Conservation (phyloP, 202 grass and related monocot genomes). For the Brachypodium distachyon region DNA sequence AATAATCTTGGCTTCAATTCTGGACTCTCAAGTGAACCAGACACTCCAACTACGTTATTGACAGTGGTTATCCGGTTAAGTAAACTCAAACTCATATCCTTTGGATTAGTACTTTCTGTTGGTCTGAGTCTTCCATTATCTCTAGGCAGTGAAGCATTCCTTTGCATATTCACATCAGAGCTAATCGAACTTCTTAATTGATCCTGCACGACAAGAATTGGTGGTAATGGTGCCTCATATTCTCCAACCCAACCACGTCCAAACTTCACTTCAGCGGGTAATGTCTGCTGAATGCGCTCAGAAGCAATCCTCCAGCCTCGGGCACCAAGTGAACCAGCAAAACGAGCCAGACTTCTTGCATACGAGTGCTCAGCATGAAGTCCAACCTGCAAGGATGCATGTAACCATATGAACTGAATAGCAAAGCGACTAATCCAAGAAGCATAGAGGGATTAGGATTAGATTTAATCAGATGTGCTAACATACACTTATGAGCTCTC, state of each 20-base stretch:
- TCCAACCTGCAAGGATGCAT: constrained; percentile 57
- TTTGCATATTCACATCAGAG: constrained; percentile 26
- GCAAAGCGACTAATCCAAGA: constrained; percentile 7
- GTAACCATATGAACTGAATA: constrained; percentile 23
- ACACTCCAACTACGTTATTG: constrained; percentile 34
- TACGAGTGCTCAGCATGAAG: constrained; percentile 66
- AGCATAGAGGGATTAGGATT: background rate
- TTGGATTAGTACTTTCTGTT: constrained; percentile 25
- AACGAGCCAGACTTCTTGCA: constrained; percentile 88
- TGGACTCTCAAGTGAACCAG: constrained; percentile 43
- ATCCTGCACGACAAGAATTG: constrained; percentile 52
- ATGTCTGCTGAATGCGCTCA: constrained; percentile 61
- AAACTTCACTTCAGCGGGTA: constrained; percentile 76
- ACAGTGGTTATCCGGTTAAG: constrained; percentile 30
- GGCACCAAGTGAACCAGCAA: constrained; percentile 70
- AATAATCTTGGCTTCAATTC: constrained; percentile 43
- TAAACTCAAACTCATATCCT: constrained; percentile 32
- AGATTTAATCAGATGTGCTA: constrained; percentile 8
- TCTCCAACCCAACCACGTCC: constrained; percentile 93
- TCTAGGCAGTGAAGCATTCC: constrained; percentile 25
- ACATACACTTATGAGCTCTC: constrained; percentile 74
- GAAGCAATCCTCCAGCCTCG: constrained; percentile 78
- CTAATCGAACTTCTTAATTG: constrained; percentile 21
- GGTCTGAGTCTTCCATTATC: constrained; percentile 23
- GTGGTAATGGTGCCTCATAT: constrained; percentile 55